Percentiles rank a stretch among this genome's conserved stretches.
Evolutionary conservation across 176 grass and related monocot genomes (phyloP).

Genomic region (Guadua angustifolia): DNA sequence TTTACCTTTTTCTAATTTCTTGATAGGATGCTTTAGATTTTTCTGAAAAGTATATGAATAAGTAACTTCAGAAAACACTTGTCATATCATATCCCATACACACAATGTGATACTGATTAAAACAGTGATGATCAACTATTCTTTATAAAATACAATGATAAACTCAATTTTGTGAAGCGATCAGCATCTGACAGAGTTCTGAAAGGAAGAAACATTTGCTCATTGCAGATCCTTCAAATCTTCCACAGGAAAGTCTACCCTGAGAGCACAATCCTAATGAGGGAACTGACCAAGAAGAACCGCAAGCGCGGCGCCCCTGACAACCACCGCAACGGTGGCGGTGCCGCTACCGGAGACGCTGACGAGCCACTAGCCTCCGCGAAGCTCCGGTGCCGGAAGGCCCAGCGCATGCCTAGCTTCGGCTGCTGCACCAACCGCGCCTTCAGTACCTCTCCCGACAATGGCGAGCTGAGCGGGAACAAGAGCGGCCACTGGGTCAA

Average conservation of each 20-base stretch:
- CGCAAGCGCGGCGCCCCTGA: conserved; percentile 12
- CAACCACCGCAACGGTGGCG: neutral
- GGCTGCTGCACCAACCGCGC: conserved; percentile 64
- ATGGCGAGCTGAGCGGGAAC: conserved; percentile 39
- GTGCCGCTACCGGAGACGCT: neutral
- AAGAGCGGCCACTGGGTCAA: conserved; percentile 95
- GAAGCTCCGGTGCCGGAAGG: conserved; percentile 49
- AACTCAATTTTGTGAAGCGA: neutral
- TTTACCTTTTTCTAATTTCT: neutral
- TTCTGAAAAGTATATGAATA: neutral
- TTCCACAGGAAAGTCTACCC: conserved; percentile 98
- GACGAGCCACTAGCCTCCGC: neutral
- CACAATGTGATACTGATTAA: neutral
- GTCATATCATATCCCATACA: neutral
- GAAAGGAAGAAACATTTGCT: conserved; percentile 18
- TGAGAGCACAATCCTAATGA: conserved; percentile 50
- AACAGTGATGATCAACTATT: neutral
- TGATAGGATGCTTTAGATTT: neutral
- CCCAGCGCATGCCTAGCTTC: conserved; percentile 45
- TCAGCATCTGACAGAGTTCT: conserved; percentile 20
- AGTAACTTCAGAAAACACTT: neutral
- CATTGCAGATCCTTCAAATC: conserved; percentile 92
- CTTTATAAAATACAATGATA: neutral
- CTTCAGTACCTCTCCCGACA: conserved; percentile 37
- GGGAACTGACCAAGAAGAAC: conserved; percentile 45